Evolutionary conservation across 2,329 filamentous ascomycete genomes (phyloP).

Genomic region (Monosporascus sp.): DNA sequence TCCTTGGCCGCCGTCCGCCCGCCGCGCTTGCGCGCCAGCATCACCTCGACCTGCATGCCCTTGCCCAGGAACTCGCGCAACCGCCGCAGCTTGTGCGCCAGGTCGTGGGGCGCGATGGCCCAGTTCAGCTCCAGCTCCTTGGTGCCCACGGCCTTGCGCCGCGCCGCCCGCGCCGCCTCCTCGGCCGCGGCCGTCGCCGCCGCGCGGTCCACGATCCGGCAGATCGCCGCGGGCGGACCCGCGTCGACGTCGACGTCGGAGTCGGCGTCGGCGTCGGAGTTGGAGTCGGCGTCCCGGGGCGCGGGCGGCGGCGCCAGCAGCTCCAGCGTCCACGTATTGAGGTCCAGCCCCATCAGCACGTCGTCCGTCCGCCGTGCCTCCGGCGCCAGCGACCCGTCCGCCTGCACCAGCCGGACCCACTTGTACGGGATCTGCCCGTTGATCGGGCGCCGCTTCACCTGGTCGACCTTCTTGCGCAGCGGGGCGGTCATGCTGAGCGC

Average conservation of each 20-base stretch:
- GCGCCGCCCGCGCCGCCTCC: constrained; percentile 35
- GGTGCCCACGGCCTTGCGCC: constrained; percentile 38
- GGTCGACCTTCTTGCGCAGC: constrained; percentile 2
- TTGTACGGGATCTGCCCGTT: constrained; percentile 41
- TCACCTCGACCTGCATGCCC: constrained; percentile 69
- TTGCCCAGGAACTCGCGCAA: constrained; percentile 65
- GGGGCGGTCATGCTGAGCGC: constrained; percentile 7
- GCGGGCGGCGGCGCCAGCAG: constrained; percentile 24
- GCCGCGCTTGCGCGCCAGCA: constrained; percentile 62
- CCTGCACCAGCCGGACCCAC: constrained; percentile 28
- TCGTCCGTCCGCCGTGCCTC: constrained; percentile 13
- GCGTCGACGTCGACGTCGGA: constrained; percentile 22
- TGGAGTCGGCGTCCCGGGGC: not conserved
- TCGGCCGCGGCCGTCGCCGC: constrained; percentile 30
- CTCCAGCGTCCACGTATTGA: constrained; percentile 13
- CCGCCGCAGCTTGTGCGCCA: constrained; percentile 64
- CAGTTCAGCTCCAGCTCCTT: constrained; percentile 91
- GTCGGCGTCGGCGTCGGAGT: constrained; percentile 29
- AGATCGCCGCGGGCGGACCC: constrained; percentile 46
- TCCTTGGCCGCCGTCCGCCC: constrained; percentile 53
- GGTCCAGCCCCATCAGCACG: constrained; percentile 15
- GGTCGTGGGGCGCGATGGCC: constrained; percentile 72
- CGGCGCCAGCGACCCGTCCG: constrained; percentile 9
- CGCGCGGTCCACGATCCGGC: constrained; percentile 61
- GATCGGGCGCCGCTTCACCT: constrained; percentile 24